phyloP scores from a whole-genome alignment of 352 stramenopile species.

The Phytophthora sansomeana region DNA sequence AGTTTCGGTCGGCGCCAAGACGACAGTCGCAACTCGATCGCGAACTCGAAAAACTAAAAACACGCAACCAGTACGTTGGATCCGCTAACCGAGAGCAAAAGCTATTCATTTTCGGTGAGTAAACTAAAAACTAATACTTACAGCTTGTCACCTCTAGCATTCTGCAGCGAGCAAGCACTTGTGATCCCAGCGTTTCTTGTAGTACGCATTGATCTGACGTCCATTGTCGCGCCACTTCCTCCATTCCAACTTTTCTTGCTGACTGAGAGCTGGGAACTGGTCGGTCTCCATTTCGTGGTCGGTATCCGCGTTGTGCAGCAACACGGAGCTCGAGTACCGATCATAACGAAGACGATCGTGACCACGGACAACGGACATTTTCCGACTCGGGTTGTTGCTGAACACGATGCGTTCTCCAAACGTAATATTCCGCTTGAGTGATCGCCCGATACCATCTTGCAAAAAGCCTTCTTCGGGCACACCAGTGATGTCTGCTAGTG shows the following conservation, averaged over 20 bases:
- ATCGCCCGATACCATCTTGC: slow-evolving; percentile 46
- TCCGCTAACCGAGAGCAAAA: too few species aligned
- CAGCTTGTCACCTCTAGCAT: slow-evolving; percentile 20
- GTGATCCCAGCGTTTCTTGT: slow-evolving; percentile 55
- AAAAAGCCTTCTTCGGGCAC: slow-evolving; percentile 43
- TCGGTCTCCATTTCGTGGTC: slow-evolving; percentile 54
- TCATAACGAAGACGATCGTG: slow-evolving; percentile 58
- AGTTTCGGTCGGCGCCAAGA: too few species aligned
- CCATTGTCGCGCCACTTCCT: slow-evolving; percentile 32
- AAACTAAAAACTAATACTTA: too few species aligned
- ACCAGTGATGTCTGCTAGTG: slow-evolving; percentile 48
- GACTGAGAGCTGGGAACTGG: slow-evolving; percentile 34
- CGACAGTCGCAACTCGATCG: too few species aligned
- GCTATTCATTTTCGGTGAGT: too few species aligned
- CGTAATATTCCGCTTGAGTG: slow-evolving; percentile 47
- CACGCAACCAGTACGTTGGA: too few species aligned
- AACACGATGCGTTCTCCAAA: slow-evolving; percentile 51
- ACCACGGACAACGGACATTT: slow-evolving; percentile 49
- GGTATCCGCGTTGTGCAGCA: slow-evolving; percentile 45
- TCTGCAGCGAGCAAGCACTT: slow-evolving; percentile 43
- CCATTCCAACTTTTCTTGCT: slow-evolving; percentile 25
- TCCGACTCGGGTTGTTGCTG: slow-evolving; percentile 63
- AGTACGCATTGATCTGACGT: slow-evolving; percentile 57
- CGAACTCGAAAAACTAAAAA: too few species aligned
- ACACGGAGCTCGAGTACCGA: slow-evolving; percentile 38